Evolutionary conservation across 2,329 filamentous ascomycete genomes (phyloP).

Genomic region (Fonsecaea multimorphosa): DNA sequence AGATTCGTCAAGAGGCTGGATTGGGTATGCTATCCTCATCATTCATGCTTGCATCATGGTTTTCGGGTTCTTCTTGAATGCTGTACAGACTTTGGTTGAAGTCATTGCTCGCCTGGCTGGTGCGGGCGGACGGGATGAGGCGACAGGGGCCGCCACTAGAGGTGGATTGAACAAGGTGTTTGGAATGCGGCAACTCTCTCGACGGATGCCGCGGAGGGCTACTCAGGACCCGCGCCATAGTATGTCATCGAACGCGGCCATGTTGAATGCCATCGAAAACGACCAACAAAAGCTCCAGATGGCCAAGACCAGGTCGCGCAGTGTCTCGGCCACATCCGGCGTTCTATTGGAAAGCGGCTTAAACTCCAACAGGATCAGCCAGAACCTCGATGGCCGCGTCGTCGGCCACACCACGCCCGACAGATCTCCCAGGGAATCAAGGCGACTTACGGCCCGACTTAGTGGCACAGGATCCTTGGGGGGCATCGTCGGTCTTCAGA

Average conservation of each 20-base stretch:
- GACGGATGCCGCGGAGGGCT: slow-evolving; percentile 68
- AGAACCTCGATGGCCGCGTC: slow-evolving; percentile 50
- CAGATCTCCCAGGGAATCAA: slow-evolving; percentile 74
- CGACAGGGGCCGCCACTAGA: slow-evolving; percentile 65
- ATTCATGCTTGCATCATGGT: slow-evolving; percentile 84
- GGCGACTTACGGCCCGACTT: slow-evolving; percentile 60
- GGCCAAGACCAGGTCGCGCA: slow-evolving; percentile 61
- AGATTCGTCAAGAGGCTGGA: slow-evolving; percentile 86
- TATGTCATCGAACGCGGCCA: slow-evolving; percentile 80
- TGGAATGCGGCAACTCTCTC: slow-evolving; percentile 85
- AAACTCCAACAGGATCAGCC: slow-evolving; percentile 60
- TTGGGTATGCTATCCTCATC: slow-evolving; percentile 87
- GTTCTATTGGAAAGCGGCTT: slow-evolving; percentile 61
- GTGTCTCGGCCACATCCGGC: slow-evolving; percentile 67
- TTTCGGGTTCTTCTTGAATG: slow-evolving; percentile 92
- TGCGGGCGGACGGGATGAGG: slow-evolving; percentile 66
- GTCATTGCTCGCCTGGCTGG: slow-evolving; percentile 82
- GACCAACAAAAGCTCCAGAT: slow-evolving; percentile 66
- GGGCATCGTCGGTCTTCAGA: slow-evolving; percentile 51
- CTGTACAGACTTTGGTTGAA: slow-evolving; percentile 87
- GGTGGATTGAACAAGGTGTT: slow-evolving; percentile 90
- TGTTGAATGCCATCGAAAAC: slow-evolving; percentile 66
- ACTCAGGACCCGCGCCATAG: slow-evolving; percentile 70
- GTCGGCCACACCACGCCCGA: slow-evolving; percentile 69
- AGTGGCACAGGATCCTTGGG: slow-evolving; percentile 52